Evolutionary conservation across 2,329 filamentous ascomycete species (phyloP).

Genomic region (Mariannaea sp.): DNA sequence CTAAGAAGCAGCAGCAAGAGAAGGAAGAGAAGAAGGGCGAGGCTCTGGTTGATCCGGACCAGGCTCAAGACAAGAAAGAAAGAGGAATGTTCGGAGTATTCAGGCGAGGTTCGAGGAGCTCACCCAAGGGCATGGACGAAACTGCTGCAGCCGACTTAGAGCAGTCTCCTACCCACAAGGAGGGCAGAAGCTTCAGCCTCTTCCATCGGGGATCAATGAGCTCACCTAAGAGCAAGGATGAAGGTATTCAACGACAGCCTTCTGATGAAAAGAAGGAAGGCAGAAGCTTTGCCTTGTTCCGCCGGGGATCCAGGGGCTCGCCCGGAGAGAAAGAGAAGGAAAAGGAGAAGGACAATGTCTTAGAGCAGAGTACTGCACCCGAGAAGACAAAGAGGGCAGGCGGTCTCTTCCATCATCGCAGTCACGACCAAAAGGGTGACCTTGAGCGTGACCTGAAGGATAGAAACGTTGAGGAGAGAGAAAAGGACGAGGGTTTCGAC

Average conservation of each 20-base stretch:
- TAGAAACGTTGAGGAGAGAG: neutral
- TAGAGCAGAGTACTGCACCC: constrained; percentile 2
- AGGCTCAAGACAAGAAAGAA: neutral
- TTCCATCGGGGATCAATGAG: neutral
- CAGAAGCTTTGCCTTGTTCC: constrained; percentile 23
- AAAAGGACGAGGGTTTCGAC: neutral
- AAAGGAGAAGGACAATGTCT: constrained; percentile 14
- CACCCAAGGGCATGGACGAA: neutral
- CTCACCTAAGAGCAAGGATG: neutral
- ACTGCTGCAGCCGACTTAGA: neutral
- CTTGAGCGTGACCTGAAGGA: constrained; percentile 3
- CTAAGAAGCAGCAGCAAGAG: neutral
- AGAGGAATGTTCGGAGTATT: neutral
- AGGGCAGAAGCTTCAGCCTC: constrained; percentile 19
- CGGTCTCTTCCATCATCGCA: constrained; percentile 21
- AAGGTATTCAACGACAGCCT: neutral
- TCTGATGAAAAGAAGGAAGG: constrained; percentile 19
- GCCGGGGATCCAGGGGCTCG: constrained; percentile 15
- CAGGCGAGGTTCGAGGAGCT: neutral
- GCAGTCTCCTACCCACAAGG: constrained; percentile 10
- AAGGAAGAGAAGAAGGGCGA: neutral
- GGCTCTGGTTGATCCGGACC: neutral
- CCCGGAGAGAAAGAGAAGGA: constrained; percentile 18
- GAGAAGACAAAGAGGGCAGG: constrained; percentile 13
- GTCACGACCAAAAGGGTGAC: constrained; percentile 13